These are phyloP conservation scores for Wallacemonas rigidus DNA, from an alignment of 208 protist genomes.

Conservation along the genomic window DNA sequence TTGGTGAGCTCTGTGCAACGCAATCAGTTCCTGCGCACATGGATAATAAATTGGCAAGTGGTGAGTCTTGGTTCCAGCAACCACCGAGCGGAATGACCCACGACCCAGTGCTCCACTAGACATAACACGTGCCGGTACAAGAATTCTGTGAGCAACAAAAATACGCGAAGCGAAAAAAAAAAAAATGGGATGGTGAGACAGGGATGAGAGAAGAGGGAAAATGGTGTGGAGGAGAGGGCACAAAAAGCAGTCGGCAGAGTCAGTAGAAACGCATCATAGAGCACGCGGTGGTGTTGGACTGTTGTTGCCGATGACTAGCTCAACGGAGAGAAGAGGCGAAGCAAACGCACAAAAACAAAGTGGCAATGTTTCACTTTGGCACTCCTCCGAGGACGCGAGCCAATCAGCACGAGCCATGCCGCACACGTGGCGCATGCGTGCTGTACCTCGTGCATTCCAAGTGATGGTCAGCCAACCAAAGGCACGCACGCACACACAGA, in stretches of 20 bases:
- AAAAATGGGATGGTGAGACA: neutral
- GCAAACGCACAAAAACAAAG: no score
- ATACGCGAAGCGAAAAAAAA: neutral
- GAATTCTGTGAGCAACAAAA: neutral
- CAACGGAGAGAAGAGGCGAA: no score
- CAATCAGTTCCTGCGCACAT: constrained; percentile 75
- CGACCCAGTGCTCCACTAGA: constrained; percentile 80
- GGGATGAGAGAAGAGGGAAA: neutral
- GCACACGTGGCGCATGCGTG: no score
- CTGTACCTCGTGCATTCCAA: no score
- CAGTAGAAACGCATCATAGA: no score
- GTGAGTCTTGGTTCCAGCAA: constrained; percentile 56
- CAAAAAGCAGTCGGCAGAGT: no score
- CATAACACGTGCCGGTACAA: constrained; percentile 34
- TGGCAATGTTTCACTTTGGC: no score
- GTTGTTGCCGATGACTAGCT: no score
- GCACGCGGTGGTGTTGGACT: no score
- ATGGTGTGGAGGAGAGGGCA: no score
- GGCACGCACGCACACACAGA: neutral
- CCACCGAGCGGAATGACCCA: constrained; percentile 81
- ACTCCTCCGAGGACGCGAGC: neutral
- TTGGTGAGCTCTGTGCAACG: constrained; percentile 71
- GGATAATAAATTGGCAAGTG: constrained; percentile 75
- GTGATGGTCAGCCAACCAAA: neutral
- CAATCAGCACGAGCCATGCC: neutral